Conservation (phyloP, 139 green algal species). For the Chara braunii region DNA sequence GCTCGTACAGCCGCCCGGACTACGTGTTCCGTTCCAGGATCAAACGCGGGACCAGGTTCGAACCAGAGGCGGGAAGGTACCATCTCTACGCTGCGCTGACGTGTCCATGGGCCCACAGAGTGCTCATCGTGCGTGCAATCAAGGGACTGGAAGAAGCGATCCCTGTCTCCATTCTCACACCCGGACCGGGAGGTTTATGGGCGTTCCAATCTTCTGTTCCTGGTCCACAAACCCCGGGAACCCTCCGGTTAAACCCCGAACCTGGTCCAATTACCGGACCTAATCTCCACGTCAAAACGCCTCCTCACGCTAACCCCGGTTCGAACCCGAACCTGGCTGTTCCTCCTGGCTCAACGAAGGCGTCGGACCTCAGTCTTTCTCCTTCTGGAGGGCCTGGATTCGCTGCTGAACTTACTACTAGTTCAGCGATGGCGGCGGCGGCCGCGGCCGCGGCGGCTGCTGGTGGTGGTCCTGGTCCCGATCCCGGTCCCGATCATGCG, state of each 20-base stretch:
- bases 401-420: too few relatives aligned
- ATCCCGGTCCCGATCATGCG: too few relatives aligned
- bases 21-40: conserved; percentile 62
- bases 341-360: background rate
- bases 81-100: conserved; percentile 84
- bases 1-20: conserved; percentile 61
- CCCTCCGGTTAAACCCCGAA: too few relatives aligned
- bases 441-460: background rate
- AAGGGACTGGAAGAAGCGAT: conserved; percentile 29
- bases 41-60: conserved; percentile 22
- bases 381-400: too few relatives aligned
- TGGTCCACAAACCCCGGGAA: too few relatives aligned
- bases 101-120: conserved; percentile 92
- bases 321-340: background rate
- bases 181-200: conserved; percentile 19
- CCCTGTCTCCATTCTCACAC: conserved; percentile 22
- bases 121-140: conserved; percentile 44
- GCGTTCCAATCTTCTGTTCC: too few relatives aligned
- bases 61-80: conserved; percentile 58
- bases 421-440: too few relatives aligned
- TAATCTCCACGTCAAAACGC: too few relatives aligned
- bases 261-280: background rate
- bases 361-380: background rate
- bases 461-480: background rate
- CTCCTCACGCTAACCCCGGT: background rate